phyloP scores from a whole-genome alignment of 2,329 filamentous ascomycete species.

The Thermothelomyces thermophilus region DNA sequence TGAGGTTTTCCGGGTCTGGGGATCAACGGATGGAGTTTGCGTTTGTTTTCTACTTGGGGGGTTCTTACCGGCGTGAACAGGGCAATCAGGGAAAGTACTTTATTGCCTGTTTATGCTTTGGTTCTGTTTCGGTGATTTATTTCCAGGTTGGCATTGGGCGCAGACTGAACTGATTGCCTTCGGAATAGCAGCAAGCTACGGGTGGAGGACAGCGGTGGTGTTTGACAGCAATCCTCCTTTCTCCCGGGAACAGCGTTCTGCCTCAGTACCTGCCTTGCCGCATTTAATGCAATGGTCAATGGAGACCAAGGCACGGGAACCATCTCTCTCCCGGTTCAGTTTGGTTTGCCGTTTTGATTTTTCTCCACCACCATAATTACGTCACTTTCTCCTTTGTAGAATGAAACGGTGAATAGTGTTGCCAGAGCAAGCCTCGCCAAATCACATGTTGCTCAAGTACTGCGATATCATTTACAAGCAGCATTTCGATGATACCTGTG shows the following conservation, averaged over 20 bases:
- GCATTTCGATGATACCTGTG: too few relatives aligned
- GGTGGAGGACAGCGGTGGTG: conserved; percentile 6
- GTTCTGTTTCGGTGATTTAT: conserved; percentile 5
- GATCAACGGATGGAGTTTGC: conserved; percentile 16
- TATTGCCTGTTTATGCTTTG: conserved; percentile 8
- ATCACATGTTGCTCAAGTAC: too few relatives aligned
- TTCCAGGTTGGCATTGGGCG: conserved; percentile 10
- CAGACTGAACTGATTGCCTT: conserved; percentile 5
- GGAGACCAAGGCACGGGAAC: not conserved
- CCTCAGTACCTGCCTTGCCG: not conserved
- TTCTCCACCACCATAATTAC: not conserved
- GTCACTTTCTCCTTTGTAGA: too few relatives aligned
- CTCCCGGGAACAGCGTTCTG: not conserved
- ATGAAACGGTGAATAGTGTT: too few relatives aligned
- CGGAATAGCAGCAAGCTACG: conserved; percentile 5
- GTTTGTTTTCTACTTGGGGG: conserved; percentile 9
- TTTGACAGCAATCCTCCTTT: conserved; percentile 1
- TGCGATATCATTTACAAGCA: too few relatives aligned
- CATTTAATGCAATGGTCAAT: too few relatives aligned
- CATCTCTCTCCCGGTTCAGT: too few relatives aligned
- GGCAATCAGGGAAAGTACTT: conserved; percentile 10
- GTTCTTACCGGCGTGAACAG: conserved; percentile 14
- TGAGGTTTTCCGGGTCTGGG: not conserved
- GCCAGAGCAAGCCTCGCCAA: too few relatives aligned
- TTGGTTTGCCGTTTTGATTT: not conserved